These are phyloP conservation scores for Nothophytophthora sp. DNA, from an alignment of 352 stramenopile species.

Conservation along the genomic window DNA sequence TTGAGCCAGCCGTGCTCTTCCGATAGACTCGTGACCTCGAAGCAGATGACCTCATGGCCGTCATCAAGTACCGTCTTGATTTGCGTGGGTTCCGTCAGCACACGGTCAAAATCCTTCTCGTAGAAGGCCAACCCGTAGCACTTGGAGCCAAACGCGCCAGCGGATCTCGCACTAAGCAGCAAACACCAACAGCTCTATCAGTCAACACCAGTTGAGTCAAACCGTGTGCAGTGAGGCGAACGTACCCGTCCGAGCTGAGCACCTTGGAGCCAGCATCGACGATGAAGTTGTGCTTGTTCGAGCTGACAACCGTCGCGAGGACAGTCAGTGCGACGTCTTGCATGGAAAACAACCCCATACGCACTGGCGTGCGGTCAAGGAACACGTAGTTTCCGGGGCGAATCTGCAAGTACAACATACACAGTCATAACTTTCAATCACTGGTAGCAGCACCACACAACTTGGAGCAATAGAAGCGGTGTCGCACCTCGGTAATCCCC, in stretches of 20 bases:
- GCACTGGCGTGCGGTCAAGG: slow-evolving; percentile 69
- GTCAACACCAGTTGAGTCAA: not conserved
- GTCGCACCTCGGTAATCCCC: slow-evolving; percentile 53
- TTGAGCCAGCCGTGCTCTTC: slow-evolving; percentile 78
- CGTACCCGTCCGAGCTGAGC: slow-evolving; percentile 62
- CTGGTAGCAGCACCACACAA: not conserved
- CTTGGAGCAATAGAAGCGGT: not conserved
- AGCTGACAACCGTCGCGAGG: slow-evolving; percentile 67
- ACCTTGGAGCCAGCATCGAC: slow-evolving; percentile 75
- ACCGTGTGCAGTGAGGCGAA: not conserved
- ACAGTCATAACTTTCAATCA: not conserved
- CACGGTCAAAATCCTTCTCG: slow-evolving; percentile 63
- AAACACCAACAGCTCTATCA: not conserved
- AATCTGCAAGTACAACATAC: slow-evolving; percentile 30
- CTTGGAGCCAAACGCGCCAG: slow-evolving; percentile 44
- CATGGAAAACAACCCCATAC: slow-evolving; percentile 61
- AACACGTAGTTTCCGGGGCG: slow-evolving; percentile 80
- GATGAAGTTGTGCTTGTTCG: slow-evolving; percentile 78
- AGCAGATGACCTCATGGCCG: slow-evolving; percentile 50
- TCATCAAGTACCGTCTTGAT: slow-evolving; percentile 32
- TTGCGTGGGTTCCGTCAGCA: slow-evolving; percentile 52
- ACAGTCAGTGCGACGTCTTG: slow-evolving; percentile 62
- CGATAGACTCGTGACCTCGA: slow-evolving; percentile 68
- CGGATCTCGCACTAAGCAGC: slow-evolving; percentile 19
- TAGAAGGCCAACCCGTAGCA: slow-evolving; percentile 71